Base-by-base conservation (phyloP, 2,329 filamentous ascomycete genomes). In the Catunica adiposa region DNA sequence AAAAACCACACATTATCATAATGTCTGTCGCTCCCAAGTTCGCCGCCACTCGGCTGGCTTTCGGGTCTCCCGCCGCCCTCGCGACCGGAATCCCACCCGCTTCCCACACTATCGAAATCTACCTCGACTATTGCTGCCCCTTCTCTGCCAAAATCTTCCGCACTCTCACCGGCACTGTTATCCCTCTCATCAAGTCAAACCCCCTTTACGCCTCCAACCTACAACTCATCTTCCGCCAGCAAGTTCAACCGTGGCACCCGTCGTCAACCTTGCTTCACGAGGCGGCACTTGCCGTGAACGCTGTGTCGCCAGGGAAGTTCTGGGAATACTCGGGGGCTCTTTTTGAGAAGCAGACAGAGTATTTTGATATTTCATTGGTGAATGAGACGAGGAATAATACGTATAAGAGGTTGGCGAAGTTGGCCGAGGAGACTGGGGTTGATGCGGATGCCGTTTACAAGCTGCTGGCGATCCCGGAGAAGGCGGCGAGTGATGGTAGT, bases 191-290 rank as follows among this genome's bases (percentile, higher is more conserved):
- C 62, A 73, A 75, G 59, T 63, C 73, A 52, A 80, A 81, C 63
- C 81, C 84, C 60, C 62, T 70, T 23, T 74, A 72, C 66, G 66
- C 72, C 14, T 62, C 72, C 58, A 75, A 74, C 59, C 71, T 95
- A 2, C 76, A 85, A 62, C 74, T 94, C 62, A 78, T 97, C 64
- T 86, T 96, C 74, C 84, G 89, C 52, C 89, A 90, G 67, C 89
- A 95, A 67, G 80, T 96, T 64, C 89, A 95, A 71, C 88, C 89
- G 14, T 95, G 90, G 90, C 89, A 97, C 70, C 90, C 90, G 1
- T 88, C 84, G 20, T 89, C 81, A 42, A 89, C 84, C 5, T 75
- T 89, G 9, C 74, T 79, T 56, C 86, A 90, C 71, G 90, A 97
- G 75, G 85, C 89, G 31, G 89, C 74, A 2, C 77, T 88, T 31